Evolutionary conservation across 2,329 filamentous ascomycete genomes (phyloP).

Genomic region (Exophiala alcalophila): DNA sequence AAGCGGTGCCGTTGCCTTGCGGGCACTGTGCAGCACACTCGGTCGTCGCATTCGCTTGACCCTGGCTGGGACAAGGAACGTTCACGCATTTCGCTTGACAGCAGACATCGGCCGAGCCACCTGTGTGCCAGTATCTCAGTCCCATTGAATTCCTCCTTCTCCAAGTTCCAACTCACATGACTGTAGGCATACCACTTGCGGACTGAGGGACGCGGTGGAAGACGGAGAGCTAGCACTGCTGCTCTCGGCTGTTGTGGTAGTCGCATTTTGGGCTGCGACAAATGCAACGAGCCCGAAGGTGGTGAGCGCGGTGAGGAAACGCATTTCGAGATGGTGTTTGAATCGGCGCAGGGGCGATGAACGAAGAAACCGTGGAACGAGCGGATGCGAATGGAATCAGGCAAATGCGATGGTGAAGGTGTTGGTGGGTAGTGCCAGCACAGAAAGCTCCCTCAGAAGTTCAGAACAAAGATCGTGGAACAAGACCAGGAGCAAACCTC

Average conservation of each 20-base stretch:
- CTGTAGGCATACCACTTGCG: constrained; percentile 37
- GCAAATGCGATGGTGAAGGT: too few species aligned
- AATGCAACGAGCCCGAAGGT: constrained; percentile 44
- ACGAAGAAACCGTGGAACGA: too few species aligned
- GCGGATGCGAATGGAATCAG: too few species aligned
- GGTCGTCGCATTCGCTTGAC: constrained; percentile 51
- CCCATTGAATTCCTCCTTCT: not conserved
- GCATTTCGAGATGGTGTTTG: constrained; percentile 22
- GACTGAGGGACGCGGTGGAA: constrained; percentile 36
- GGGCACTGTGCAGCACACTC: constrained; percentile 52
- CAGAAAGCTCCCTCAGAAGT: not conserved
- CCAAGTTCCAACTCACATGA: constrained; percentile 36
- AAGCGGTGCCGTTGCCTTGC: constrained; percentile 50
- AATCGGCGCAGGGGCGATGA: not conserved
- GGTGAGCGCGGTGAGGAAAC: constrained; percentile 25
- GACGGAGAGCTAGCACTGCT: constrained; percentile 32
- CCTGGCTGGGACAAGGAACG: constrained; percentile 52
- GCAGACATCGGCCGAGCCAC: constrained; percentile 46
- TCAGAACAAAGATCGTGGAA: not conserved
- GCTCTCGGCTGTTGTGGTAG: constrained; percentile 17
- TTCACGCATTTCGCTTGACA: constrained; percentile 53
- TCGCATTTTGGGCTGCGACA: constrained; percentile 37
- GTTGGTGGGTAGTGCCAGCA: constrained; percentile 18
- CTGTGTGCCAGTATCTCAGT: constrained; percentile 29
- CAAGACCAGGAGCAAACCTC: not conserved